Percentiles rank a stretch among this genome's conserved stretches.
Conservation (phyloP, 768 basidiomycete genomes). For the Rhodotorula kratochvilovae region DNA sequence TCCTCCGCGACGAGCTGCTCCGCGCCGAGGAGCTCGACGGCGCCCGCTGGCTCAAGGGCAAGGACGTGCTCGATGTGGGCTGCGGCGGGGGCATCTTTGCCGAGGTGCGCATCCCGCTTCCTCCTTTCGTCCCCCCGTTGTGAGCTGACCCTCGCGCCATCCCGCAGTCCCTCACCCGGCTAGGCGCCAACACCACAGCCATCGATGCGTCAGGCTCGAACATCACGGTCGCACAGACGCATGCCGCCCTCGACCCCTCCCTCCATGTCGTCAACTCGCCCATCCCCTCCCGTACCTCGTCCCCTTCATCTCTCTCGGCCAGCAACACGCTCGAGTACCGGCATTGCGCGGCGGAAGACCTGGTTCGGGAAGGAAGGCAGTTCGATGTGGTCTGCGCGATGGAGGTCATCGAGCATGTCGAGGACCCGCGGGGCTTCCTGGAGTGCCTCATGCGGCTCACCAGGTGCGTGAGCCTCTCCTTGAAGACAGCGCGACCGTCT, state of each 20-base stretch:
- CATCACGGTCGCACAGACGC: constrained; percentile 74
- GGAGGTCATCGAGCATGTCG: constrained; percentile 97
- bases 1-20: constrained; percentile 61
- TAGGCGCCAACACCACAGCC: constrained; percentile 82
- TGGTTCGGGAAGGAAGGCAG: constrained; percentile 59
- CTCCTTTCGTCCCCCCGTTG: no score
- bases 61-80: constrained; percentile 80
- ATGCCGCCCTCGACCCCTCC: constrained; percentile 72
- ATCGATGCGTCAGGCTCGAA: constrained; percentile 87
- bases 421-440: constrained; percentile 80
- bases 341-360: constrained; percentile 67
- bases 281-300: constrained; percentile 65
- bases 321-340: constrained; percentile 57
- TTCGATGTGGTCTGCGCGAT: constrained; percentile 94
- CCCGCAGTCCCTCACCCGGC: constrained; percentile 70
- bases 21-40: constrained; percentile 51
- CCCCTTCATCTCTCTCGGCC: constrained; percentile 64
- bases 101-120: constrained; percentile 59
- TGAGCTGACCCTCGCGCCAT: background rate
- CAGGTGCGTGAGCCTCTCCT: constrained; percentile 55
- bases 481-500: background rate
- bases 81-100: constrained; percentile 92
- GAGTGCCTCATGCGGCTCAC: constrained; percentile 73
- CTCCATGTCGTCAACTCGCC: constrained; percentile 86
- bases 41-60: constrained; percentile 55